phyloP scores from a whole-genome alignment of 2,329 filamentous ascomycete species.

The Macroventuria anomochaeta region DNA sequence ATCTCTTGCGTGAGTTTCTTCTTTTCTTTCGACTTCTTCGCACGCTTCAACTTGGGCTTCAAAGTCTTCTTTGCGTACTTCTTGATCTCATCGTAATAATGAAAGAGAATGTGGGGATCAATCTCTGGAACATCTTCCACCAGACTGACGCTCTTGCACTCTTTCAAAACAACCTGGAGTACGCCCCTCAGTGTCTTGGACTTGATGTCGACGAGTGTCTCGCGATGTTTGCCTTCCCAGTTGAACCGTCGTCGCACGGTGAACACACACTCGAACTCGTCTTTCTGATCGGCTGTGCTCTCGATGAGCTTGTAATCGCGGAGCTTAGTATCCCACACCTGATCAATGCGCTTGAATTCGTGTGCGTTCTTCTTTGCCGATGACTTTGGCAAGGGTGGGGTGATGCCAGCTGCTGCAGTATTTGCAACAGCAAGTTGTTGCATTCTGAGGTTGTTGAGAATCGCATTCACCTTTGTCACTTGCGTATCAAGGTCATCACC shows the following conservation, averaged over 20 bases:
- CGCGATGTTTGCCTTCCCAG: conserved; percentile 79
- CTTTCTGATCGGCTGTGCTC: conserved; percentile 67
- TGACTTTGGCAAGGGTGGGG: conserved; percentile 25
- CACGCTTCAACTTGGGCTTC: conserved; percentile 63
- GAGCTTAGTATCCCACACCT: conserved; percentile 59
- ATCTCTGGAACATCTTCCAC: conserved; percentile 77
- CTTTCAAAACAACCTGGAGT: conserved; percentile 74
- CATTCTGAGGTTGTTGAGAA: conserved; percentile 24
- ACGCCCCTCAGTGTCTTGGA: conserved; percentile 78
- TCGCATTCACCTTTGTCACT: conserved; percentile 20
- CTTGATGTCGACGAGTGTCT: conserved; percentile 82
- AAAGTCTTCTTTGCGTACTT: conserved; percentile 66
- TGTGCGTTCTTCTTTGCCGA: conserved; percentile 50
- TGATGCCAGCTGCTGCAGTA: conserved; percentile 14
- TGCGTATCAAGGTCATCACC: conserved; percentile 24
- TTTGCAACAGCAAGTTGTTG: conserved; percentile 24
- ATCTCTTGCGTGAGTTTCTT: conserved; percentile 66
- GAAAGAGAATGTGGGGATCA: conserved; percentile 57
- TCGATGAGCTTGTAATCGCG: conserved; percentile 71
- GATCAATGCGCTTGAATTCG: conserved; percentile 74
- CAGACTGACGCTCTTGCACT: conserved; percentile 77
- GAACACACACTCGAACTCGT: conserved; percentile 78
- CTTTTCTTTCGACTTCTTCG: conserved; percentile 66
- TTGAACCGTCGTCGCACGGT: conserved; percentile 83
- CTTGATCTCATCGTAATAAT: conserved; percentile 80